Evolutionary conservation across 192 early-diverging fungal genomes (phyloP), one percentile per base, ranked within the genome.

Genomic region (Gaertneriomyces semiglobifer): DNA sequence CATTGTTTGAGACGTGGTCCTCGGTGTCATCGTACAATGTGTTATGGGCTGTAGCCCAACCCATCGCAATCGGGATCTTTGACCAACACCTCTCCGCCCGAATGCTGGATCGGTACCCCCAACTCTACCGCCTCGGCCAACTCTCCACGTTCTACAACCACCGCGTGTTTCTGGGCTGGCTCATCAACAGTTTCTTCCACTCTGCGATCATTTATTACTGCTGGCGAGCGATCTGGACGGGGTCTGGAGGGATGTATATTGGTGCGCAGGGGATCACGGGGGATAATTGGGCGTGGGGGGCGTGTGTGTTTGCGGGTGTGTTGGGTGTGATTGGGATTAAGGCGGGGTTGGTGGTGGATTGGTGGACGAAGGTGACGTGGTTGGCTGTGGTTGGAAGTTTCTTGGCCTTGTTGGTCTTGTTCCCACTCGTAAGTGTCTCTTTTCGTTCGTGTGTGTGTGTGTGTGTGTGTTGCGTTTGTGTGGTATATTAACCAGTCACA

Each of bases 1-100:
- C 95, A 14, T 76, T 99, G 7, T 98, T 96, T 71, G 96, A 99
- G 77, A 94, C 95, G 45, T 99, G 96, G 96, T 74, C 77, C 9
- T 92, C 92, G 0, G 89, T 96, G 58, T 66, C 93, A 0, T 88
- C 91, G 56, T 99, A 93, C 78, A 99, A 94, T 64, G 92, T 99
- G 9, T 85, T 90, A 55, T 96, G 95, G 66, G 92, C 95, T 1
- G 85, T 96, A 44, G 72, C 93, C 67, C 93, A 93, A 41, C 96
- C 96, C 4, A 79, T 98, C 69, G 92, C 87, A 9, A 88, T 99
- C 43, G 96, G 96, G 61, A 88, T 98, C 16, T 99, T 99, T 80
- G 96, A 99, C 77, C 94, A 96, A 77, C 93, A 87, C 70, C 85
- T 95, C 33, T 89, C 88, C 53, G 92, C 96, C 20, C 86, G 96